These are phyloP conservation scores for Sclerotinia trifoliorum DNA, from an alignment of 2,329 filamentous ascomycete species.

Conservation along the genomic window DNA sequence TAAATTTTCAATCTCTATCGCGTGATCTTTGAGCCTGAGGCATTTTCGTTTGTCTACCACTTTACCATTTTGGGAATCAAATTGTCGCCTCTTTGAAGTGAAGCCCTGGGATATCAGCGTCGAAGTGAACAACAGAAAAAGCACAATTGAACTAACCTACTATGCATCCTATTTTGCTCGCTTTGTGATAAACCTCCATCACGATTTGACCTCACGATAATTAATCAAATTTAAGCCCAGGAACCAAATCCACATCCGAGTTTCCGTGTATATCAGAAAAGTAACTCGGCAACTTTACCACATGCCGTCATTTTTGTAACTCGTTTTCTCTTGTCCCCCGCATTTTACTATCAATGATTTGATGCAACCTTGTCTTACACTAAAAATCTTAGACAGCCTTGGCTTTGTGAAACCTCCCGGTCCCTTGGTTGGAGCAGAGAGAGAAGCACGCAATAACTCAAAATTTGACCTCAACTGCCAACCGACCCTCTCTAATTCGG, in stretches of 20 bases:
- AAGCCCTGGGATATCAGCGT: background rate
- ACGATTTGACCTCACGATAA: background rate
- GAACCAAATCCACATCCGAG: no score
- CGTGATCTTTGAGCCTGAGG: background rate
- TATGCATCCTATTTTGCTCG: no score
- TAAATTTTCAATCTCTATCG: background rate
- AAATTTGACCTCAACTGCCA: constrained; percentile 5
- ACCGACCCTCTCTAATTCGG: background rate
- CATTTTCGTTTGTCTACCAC: background rate
- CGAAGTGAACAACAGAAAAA: background rate
- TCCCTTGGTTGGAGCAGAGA: background rate
- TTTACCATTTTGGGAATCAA: background rate
- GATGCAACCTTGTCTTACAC: background rate
- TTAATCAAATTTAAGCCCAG: no score
- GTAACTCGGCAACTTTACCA: no score
- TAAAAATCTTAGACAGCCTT: background rate
- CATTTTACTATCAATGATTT: background rate
- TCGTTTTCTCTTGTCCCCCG: background rate
- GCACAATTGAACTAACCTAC: background rate
- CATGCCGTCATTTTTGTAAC: no score
- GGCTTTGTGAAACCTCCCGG: no score
- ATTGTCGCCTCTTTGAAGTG: background rate
- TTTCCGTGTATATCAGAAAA: no score
- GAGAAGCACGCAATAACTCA: background rate
- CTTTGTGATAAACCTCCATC: no score